Conservation (phyloP, 106 monocot genomes). For the Agapanthus africanus region DNA sequence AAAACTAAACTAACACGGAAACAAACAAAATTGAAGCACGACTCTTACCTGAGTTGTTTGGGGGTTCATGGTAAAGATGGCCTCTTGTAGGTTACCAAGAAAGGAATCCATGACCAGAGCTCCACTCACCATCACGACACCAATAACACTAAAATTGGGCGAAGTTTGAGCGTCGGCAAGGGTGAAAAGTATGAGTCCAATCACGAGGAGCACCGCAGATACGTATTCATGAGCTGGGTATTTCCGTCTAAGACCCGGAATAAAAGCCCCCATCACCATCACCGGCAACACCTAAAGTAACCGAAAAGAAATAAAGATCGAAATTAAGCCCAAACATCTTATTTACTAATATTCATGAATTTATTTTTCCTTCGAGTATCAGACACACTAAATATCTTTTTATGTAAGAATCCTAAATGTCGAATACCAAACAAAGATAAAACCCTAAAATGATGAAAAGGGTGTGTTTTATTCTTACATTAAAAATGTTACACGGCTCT, state of each 20-base stretch:
- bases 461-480: too few species aligned
- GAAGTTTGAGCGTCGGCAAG: constrained; percentile 81
- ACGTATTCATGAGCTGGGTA: constrained; percentile 79
- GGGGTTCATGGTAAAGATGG: constrained; percentile 81
- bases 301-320: too few species aligned
- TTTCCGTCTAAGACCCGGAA: constrained; percentile 80
- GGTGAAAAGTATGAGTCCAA: constrained; percentile 84
- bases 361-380: too few species aligned
- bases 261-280: constrained; percentile 94
- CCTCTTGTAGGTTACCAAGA: constrained; percentile 88
- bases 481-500: too few species aligned
- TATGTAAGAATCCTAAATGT: too few species aligned
- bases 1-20: too few species aligned
- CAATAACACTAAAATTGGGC: constrained; percentile 78
- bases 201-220: constrained; percentile 70
- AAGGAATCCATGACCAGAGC: constrained; percentile 93
- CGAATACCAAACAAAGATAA: too few species aligned
- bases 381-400: too few species aligned
- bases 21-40: too few species aligned
- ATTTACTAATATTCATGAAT: too few species aligned
- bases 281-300: constrained; percentile 85
- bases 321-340: too few species aligned
- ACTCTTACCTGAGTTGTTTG: constrained; percentile 93
- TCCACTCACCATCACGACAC: constrained; percentile 72
- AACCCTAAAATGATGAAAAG: too few species aligned